Percentiles rank a stretch among this genome's conserved stretches.
Evolutionary conservation across 2,329 filamentous ascomycete genomes (phyloP).

Genomic region (Neonectria sp.): DNA sequence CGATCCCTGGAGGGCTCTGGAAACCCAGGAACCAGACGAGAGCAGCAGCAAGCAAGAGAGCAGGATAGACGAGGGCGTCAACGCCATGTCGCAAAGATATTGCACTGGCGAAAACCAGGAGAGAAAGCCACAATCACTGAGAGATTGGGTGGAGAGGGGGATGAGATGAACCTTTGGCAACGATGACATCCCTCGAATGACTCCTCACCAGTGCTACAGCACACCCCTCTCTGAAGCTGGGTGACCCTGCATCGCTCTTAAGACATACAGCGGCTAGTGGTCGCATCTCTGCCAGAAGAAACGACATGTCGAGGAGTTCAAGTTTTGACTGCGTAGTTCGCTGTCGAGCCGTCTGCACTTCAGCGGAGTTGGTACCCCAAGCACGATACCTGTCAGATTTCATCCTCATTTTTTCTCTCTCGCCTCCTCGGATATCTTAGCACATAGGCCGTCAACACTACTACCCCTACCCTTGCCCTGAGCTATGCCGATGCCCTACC

Average conservation of each 20-base stretch:
- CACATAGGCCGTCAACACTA: not conserved
- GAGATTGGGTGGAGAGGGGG: conserved; percentile 13
- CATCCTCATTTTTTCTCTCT: conserved; percentile 11
- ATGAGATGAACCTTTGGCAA: conserved; percentile 21
- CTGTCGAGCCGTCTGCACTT: conserved; percentile 39
- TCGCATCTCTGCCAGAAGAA: conserved; percentile 34
- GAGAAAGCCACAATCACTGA: conserved; percentile 14
- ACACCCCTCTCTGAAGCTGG: conserved; percentile 19
- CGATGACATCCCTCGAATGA: conserved; percentile 22
- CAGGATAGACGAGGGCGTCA: not conserved
- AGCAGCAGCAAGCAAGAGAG: not conserved
- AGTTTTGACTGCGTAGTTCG: conserved; percentile 33
- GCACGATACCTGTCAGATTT: conserved; percentile 42
- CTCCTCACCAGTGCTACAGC: conserved; percentile 13
- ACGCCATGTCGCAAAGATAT: conserved; percentile 21
- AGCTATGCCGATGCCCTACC: not conserved
- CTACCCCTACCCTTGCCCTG: conserved; percentile 11
- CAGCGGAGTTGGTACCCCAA: conserved; percentile 40
- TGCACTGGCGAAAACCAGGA: conserved; percentile 31
- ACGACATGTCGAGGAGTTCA: conserved; percentile 38
- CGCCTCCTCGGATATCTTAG: not conserved
- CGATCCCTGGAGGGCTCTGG: not conserved
- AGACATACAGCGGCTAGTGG: conserved; percentile 40
- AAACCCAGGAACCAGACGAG: not conserved
- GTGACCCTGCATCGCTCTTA: conserved; percentile 23